These are phyloP conservation scores for Talaromyces sp. DNA, from an alignment of 2,329 filamentous ascomycete genomes.

Conservation along the genomic window DNA sequence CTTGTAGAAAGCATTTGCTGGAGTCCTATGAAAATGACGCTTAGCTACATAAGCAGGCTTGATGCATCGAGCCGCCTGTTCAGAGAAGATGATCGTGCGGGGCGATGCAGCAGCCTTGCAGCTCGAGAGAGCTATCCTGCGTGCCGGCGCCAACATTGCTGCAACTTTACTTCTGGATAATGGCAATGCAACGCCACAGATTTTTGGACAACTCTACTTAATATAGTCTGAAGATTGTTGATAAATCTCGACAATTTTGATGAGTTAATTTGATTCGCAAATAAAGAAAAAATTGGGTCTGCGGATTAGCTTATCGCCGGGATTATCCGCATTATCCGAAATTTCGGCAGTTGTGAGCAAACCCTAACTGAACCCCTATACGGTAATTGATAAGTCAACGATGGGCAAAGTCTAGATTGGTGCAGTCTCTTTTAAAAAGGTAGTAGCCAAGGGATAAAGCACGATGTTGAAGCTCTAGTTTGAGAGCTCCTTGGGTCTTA, in stretches of 20 bases:
- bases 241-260: not conserved
- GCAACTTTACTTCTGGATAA: not conserved
- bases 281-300: not conserved
- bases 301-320: constrained; percentile 4
- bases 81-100: not conserved
- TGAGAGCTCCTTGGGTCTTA: not conserved
- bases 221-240: not conserved
- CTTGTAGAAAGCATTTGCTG: constrained; percentile 26
- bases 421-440: not conserved
- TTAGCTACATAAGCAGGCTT: not conserved
- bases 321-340: constrained; percentile 11
- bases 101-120: not conserved
- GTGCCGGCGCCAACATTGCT: constrained; percentile 11
- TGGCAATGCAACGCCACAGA: not conserved
- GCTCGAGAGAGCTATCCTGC: constrained; percentile 15
- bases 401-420: not conserved
- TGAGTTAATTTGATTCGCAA: constrained; percentile 7
- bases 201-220: too few species aligned
- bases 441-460: not conserved
- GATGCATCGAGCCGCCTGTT: not conserved
- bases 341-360: not conserved
- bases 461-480: not conserved
- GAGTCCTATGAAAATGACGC: constrained; percentile 31
- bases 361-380: not conserved
- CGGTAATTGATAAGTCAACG: not conserved